Conservation (phyloP, 2,329 filamentous ascomycete species). For the Cladosporium sp. region DNA sequence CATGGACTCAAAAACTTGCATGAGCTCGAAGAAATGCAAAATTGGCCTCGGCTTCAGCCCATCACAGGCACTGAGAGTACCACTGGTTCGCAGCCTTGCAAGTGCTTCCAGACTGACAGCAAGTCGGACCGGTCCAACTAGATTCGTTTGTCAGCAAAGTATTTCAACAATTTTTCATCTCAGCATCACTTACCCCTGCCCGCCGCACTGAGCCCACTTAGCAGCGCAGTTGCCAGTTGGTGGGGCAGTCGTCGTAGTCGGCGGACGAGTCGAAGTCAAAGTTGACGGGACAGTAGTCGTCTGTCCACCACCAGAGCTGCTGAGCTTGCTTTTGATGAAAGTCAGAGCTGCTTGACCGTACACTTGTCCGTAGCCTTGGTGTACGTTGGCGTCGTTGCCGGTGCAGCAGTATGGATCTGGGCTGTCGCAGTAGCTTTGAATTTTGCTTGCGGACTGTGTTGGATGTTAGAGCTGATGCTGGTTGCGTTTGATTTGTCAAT, state of each 20-base stretch:
- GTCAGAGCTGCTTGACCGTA: constrained; percentile 57
- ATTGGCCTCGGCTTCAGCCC: no score
- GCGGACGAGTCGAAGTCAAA: background rate
- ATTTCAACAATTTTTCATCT: background rate
- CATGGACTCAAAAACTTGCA: no score
- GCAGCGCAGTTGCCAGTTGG: constrained; percentile 14
- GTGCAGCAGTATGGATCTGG: constrained; percentile 64
- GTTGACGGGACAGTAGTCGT: background rate
- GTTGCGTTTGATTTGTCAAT: background rate
- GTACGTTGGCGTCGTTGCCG: constrained; percentile 56
- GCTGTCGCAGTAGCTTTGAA: constrained; percentile 63
- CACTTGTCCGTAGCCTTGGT: constrained; percentile 58
- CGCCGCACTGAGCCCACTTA: constrained; percentile 8
- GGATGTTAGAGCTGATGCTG: background rate
- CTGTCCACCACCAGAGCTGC: background rate
- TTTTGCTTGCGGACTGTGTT: constrained; percentile 38
- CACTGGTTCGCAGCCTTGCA: constrained; percentile 14
- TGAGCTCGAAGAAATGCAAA: no score
- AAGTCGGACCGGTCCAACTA: constrained; percentile 4
- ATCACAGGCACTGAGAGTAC: constrained; percentile 6
- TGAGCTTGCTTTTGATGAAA: constrained; percentile 55
- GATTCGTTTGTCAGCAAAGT: background rate
- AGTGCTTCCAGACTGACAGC: constrained; percentile 11
- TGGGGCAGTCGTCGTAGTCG: constrained; percentile 1
- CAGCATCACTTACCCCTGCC: background rate